Evolutionary conservation across 2,329 filamentous ascomycete genomes (phyloP).

Genomic region (Penicillium fuscoglaucum): DNA sequence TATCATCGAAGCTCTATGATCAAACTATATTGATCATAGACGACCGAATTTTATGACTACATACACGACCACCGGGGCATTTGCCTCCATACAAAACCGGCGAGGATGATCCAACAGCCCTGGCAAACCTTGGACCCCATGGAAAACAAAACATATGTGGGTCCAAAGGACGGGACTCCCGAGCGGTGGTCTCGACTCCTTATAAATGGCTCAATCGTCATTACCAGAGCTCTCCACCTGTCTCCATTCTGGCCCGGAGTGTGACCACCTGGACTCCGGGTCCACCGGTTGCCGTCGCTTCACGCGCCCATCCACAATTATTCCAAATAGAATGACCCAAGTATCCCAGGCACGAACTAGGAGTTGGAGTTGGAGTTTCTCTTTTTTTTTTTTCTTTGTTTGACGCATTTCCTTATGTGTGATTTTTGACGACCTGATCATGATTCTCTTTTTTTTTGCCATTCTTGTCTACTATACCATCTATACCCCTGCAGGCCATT

Average conservation of each 20-base stretch:
- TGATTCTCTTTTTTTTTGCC: neutral
- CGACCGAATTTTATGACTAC: neutral
- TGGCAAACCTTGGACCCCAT: neutral
- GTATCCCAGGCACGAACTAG: neutral
- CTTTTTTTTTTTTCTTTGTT: neutral
- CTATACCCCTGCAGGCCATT: constrained; percentile 3
- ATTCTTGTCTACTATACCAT: neutral
- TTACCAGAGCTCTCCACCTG: neutral
- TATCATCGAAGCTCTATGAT: neutral
- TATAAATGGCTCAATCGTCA: constrained; percentile 1
- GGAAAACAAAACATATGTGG: neutral
- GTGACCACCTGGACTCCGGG: neutral
- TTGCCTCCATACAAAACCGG: neutral
- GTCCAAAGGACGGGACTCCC: constrained; percentile 2
- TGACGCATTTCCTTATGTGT: neutral
- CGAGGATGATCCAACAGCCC: neutral
- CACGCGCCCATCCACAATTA: neutral
- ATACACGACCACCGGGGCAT: neutral
- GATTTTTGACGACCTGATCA: constrained; percentile 1
- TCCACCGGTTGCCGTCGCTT: neutral
- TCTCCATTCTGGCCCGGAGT: neutral
- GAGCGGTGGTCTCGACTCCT: constrained; percentile 1
- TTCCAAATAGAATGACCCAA: neutral
- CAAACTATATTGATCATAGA: neutral
- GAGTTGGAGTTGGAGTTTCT: neutral